Evolutionary conservation across 192 early-diverging fungal species (phyloP), one percentile per base, ranked within the genome.

Genomic region (Entomortierella chlamydospora): DNA sequence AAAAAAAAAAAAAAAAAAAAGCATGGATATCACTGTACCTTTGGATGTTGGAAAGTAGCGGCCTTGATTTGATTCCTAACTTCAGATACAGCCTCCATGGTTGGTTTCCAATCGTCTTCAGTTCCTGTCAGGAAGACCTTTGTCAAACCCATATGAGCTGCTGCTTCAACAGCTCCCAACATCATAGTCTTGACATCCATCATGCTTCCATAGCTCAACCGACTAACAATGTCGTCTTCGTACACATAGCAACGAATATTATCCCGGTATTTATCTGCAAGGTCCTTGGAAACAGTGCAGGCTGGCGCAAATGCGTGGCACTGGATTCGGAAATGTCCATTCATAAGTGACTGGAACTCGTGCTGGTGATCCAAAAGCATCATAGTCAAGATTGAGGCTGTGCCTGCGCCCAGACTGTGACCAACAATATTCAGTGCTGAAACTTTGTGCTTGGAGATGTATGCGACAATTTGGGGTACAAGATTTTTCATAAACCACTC

Each of bases 371-470:
- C 88, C 28, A 83, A 72, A 15, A 94, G 34, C 88, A 93, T 91
- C 49, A 93, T 94, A 11, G 90, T 90, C 57, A 94, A 62, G 13
- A 93, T 83, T 1, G 91, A 87, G 0, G 93, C 92, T 0, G 91
- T 91, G 5, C 90, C 90, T 10, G 81, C 91, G 18, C 93, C 93
- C 9, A 94, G 82, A 64, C 90, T 91, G 61, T 94, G 93, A 0
- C 93, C 93, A 28, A 93, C 91, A 74, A 94, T 90, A 55, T 89
- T 84, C 33, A 94, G 80, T 0, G 73, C 62, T 18, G 72, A 80
- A 12, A 87, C 74, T 11, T 82, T 74, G 68, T 90, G 87, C 41
- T 79, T 79, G 41, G 76, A 69, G 30, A 85, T 85, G 29, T 89
- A 91, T 2, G 90, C 87, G 22, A 90, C 72, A 18, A 91, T 70